phyloP scores from a whole-genome alignment of 768 basidiomycete genomes.

The Leccinum subgranulosum region DNA sequence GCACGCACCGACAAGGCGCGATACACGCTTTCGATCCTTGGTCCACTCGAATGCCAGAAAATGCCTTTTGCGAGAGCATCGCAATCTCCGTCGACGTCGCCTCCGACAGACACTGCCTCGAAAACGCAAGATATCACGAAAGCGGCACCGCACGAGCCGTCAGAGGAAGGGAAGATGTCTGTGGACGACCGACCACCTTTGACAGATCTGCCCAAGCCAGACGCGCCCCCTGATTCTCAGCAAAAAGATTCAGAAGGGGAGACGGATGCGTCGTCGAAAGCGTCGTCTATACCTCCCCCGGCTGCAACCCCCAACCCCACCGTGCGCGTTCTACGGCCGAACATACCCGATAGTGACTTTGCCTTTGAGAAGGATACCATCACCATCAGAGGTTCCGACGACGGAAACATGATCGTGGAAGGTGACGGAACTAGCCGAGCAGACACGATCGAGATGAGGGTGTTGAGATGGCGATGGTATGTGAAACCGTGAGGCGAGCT shows the following conservation, averaged over 20 bases:
- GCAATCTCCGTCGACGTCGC: not conserved
- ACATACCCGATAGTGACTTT: slow-evolving; percentile 22
- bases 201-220: slow-evolving; percentile 5
- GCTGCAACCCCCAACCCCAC: not conserved
- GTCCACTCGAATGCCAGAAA: not conserved
- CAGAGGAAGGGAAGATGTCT: not conserved
- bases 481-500: not conserved
- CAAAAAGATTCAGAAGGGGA: not conserved
- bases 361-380: slow-evolving; percentile 21
- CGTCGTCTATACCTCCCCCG: not conserved
- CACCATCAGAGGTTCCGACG: slow-evolving; percentile 13
- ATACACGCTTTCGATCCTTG: slow-evolving; percentile 21
- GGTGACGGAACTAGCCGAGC: not conserved
- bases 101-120: not conserved
- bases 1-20: slow-evolving; percentile 6
- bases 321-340: slow-evolving; percentile 12
- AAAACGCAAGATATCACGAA: slow-evolving; percentile 4
- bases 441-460: slow-evolving; percentile 21
- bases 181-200: not conserved
- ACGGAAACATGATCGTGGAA: slow-evolving; percentile 15
- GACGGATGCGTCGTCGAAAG: not conserved
- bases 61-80: not conserved
- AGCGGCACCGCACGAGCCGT: not conserved
- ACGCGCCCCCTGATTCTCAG: not conserved
- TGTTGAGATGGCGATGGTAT: slow-evolving; percentile 30